Percentiles rank a stretch among this genome's conserved stretches.
Evolutionary conservation across 1,139 yeast genomes (phyloP).

Genomic region (Lodderomyces margitis): DNA sequence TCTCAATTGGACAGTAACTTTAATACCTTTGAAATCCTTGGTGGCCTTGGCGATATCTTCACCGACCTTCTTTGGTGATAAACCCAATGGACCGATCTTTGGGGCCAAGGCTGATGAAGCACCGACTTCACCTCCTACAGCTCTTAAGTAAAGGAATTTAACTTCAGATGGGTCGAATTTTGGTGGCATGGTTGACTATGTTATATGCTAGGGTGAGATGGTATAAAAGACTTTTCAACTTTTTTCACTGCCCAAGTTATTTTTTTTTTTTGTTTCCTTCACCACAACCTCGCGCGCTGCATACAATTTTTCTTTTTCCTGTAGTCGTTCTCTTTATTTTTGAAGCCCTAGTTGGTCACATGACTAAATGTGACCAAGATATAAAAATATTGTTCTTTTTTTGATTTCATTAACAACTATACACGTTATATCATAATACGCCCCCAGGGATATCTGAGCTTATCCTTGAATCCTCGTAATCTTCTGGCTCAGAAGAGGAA

Average conservation of each 20-base stretch:
- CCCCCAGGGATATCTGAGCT: conserved; percentile 59
- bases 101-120: conserved; percentile 99
- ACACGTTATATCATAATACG: conserved; percentile 27
- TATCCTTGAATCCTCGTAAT: conserved; percentile 43
- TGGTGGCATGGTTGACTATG: conserved; percentile 72
- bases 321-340: no score
- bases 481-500: conserved; percentile 29
- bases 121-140: conserved; percentile 99
- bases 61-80: conserved; percentile 99
- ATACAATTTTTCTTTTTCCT: no score
- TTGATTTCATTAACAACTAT: no score
- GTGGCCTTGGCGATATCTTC: conserved; percentile 99
- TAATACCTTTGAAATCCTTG: conserved; percentile 97
- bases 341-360: background rate
- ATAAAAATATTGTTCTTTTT: background rate
- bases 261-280: background rate
- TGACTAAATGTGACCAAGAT: background rate
- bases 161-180: conserved; percentile 99
- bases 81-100: conserved; percentile 99
- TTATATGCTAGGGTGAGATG: conserved; percentile 1
- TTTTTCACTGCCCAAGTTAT: conserved; percentile 1
- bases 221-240: background rate
- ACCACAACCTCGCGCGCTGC: background rate
- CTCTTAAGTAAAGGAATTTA: conserved; percentile 98
- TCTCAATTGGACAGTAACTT: conserved; percentile 97